Evolutionary conservation across 1,284 basidiomycete genomes (phyloP).

Genomic region (Tylopilus sp.): DNA sequence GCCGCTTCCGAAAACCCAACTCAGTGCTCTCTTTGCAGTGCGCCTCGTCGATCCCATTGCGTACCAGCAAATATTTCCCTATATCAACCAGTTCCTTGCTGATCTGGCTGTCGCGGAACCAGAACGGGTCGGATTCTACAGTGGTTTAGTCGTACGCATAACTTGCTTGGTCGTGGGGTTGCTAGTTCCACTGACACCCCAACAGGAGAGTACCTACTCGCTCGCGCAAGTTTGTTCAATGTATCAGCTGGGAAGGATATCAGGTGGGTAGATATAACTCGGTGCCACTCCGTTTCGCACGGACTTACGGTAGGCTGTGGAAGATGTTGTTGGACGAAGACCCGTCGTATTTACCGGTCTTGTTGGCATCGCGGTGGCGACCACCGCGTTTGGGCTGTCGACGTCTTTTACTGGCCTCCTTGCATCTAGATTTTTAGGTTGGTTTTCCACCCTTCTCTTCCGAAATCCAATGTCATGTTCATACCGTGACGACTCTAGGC

Average conservation of each 20-base stretch:
- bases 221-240: conserved; percentile 56
- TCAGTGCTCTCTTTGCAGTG: conserved; percentile 29
- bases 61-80: conserved; percentile 55
- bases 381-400: conserved; percentile 51
- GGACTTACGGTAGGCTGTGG: neutral
- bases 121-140: conserved; percentile 59
- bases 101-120: conserved; percentile 50
- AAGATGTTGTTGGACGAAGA: conserved; percentile 51
- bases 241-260: conserved; percentile 56
- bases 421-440: conserved; percentile 18
- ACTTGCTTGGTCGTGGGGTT: neutral
- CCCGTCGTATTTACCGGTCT: conserved; percentile 55
- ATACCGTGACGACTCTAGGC: conserved; percentile 25
- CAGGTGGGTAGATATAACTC: conserved; percentile 36
- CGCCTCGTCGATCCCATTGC: conserved; percentile 57
- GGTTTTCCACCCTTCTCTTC: conserved; percentile 29
- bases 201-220: conserved; percentile 57
- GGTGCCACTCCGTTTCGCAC: too few species aligned
- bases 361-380: conserved; percentile 49
- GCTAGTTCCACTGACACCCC: neutral
- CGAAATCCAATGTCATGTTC: conserved; percentile 7
- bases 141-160: conserved; percentile 49
- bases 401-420: conserved; percentile 41
- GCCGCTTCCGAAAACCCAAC: conserved; percentile 19
- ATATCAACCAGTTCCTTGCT: conserved; percentile 61